Percentiles rank a stretch among this genome's conserved stretches.
These are phyloP conservation scores for Hypoxylon fuscum DNA, from an alignment of 495 filamentous ascomycete genomes.

Conservation along the genomic window DNA sequence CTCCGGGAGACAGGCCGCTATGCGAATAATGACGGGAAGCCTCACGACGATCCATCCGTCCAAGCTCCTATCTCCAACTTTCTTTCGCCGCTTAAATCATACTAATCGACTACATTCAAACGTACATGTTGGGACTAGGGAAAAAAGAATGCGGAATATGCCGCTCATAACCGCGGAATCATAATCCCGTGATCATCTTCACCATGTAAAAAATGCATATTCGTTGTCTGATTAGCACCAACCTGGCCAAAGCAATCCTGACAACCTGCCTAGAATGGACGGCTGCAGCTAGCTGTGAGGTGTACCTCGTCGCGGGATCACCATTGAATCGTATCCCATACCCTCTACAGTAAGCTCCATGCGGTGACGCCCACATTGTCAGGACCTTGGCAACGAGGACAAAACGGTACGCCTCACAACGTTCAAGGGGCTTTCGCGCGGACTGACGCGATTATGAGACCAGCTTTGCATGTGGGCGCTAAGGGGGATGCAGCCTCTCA, in stretches of 20 bases:
- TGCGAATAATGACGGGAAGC: conserved; percentile 7
- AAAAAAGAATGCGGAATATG: conserved; percentile 19
- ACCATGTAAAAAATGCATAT: conserved; percentile 1
- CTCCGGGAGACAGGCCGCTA: conserved; percentile 18
- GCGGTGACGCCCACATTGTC: conserved; percentile 10
- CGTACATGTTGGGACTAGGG: conserved; percentile 1
- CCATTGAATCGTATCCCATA: not conserved
- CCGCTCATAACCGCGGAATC: conserved; percentile 17
- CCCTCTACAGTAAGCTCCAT: conserved; percentile 33
- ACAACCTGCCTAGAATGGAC: conserved; percentile 30
- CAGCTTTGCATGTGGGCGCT: conserved; percentile 29
- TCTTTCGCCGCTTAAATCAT: not conserved
- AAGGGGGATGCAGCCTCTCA: conserved; percentile 9
- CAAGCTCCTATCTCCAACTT: not conserved
- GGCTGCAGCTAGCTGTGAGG: conserved; percentile 13
- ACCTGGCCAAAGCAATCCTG: conserved; percentile 6
- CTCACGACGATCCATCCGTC: too few relatives aligned
- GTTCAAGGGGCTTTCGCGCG: conserved; percentile 7
- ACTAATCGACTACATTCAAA: not conserved
- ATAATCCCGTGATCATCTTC: conserved; percentile 23
- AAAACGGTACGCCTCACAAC: conserved; percentile 11
- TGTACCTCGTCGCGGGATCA: conserved; percentile 17
- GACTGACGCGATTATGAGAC: conserved; percentile 26
- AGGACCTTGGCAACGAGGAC: conserved; percentile 10
- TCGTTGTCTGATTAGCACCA: conserved; percentile 10